phyloP scores from a whole-genome alignment of 805 yeast species.

The Metschnikowia dekortorum region DNA sequence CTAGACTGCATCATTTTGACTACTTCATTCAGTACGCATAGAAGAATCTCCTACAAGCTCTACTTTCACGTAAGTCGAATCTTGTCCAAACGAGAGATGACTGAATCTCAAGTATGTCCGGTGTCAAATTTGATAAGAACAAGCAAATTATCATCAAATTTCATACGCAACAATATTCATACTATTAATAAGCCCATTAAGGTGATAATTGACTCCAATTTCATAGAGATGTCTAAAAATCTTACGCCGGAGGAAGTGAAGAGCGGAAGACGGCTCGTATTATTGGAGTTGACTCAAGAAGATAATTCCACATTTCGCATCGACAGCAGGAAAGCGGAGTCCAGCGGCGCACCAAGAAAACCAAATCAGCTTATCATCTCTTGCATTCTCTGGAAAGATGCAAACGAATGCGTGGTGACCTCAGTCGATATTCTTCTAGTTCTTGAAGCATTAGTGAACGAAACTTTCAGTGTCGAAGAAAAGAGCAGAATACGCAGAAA shows the following conservation, averaged over 20 bases:
- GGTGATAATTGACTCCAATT: slow-evolving; percentile 27
- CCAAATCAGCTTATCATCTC: slow-evolving; percentile 45
- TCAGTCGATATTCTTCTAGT: slow-evolving; percentile 60
- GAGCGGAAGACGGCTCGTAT: slow-evolving; percentile 45
- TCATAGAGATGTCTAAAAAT: slow-evolving; percentile 32
- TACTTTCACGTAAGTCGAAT: not conserved
- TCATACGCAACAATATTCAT: slow-evolving; percentile 14
- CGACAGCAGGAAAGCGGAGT: slow-evolving; percentile 17
- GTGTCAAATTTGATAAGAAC: slow-evolving; percentile 11
- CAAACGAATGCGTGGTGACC: slow-evolving; percentile 48
- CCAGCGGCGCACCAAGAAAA: slow-evolving; percentile 33
- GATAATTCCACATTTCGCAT: slow-evolving; percentile 10
- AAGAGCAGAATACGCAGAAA: slow-evolving; percentile 67
- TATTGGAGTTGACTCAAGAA: slow-evolving; percentile 34
- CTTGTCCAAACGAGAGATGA: not conserved
- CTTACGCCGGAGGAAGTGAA: slow-evolving; percentile 47
- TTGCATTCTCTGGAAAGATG: slow-evolving; percentile 56
- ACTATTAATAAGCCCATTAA: slow-evolving; percentile 26
- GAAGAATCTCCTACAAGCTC: not conserved
- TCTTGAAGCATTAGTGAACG: slow-evolving; percentile 53
- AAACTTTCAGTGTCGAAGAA: slow-evolving; percentile 58
- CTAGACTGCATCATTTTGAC: not conserved
- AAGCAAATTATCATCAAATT: slow-evolving; percentile 16
- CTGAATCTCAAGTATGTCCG: not conserved
- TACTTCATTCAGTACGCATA: not conserved